Evolutionary conservation across 106 monocot species (phyloP).

Genomic region (Allium cepa): DNA sequence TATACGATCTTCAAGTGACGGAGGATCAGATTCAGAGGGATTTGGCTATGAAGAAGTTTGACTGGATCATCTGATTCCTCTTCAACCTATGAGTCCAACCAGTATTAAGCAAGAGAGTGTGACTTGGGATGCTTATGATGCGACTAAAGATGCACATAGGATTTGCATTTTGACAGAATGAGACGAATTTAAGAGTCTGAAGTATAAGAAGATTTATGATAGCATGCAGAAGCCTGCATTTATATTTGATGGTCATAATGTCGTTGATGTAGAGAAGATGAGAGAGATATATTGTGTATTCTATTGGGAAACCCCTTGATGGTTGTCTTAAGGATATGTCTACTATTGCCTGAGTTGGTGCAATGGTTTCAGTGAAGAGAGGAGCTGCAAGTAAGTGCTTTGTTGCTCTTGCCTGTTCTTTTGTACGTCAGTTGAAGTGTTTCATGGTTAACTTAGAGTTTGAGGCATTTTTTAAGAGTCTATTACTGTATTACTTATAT

Average conservation of each 20-base stretch:
- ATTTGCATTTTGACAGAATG: conserved; percentile 32
- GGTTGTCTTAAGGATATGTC: conserved; percentile 17
- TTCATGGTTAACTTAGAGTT: no score
- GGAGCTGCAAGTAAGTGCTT: no score
- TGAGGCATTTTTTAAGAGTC: no score
- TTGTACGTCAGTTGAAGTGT: no score
- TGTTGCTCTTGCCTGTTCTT: no score
- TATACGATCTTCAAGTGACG: conserved; percentile 39
- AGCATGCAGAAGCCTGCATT: conserved; percentile 38
- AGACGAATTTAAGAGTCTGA: conserved; percentile 31
- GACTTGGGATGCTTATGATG: conserved; percentile 28
- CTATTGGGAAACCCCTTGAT: conserved; percentile 28
- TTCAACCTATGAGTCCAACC: conserved; percentile 35
- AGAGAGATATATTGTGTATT: conserved; percentile 29
- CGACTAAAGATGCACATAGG: conserved; percentile 8
- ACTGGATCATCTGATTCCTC: conserved; percentile 35
- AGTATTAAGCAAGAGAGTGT: conserved; percentile 20
- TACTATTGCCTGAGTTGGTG: conserved; percentile 3
- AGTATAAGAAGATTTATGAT: conserved; percentile 22
- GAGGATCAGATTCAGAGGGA: conserved; percentile 41
- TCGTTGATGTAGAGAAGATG: conserved; percentile 15
- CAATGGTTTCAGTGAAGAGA: no score
- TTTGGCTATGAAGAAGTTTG: conserved; percentile 36
- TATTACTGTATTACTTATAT: no score
- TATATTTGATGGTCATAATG: conserved; percentile 30